Conservation (phyloP, 345 rosid genomes). For the Eucalyptus sp. region DNA sequence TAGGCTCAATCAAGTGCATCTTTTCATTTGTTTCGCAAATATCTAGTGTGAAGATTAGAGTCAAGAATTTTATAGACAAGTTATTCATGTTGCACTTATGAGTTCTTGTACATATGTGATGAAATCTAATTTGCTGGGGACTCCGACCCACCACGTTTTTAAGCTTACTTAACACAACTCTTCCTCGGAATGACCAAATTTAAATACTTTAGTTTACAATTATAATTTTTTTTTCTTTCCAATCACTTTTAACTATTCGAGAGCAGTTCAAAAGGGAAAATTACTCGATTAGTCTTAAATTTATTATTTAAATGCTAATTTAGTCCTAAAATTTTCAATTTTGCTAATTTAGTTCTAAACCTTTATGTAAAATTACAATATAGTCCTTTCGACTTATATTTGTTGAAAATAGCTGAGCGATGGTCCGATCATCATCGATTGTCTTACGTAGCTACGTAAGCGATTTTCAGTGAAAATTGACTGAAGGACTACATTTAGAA, state of each 20-base stretch:
- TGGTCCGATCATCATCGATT: neutral
- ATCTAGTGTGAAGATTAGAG: neutral
- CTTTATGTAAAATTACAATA: neutral
- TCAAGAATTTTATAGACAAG: neutral
- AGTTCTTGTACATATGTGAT: neutral
- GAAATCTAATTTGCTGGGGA: neutral
- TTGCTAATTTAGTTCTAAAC: neutral
- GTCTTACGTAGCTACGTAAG: too few relatives aligned
- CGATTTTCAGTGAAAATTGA: too few relatives aligned
- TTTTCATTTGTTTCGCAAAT: neutral
- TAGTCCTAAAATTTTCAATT: too few relatives aligned
- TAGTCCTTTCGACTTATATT: neutral
- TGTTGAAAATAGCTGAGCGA: fast-evolving
- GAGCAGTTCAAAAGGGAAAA: neutral
- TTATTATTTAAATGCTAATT: neutral
- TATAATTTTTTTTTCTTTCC: neutral
- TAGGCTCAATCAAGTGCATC: neutral
- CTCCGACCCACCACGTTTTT: neutral
- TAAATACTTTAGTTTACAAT: neutral
- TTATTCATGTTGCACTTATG: neutral
- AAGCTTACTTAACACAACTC: neutral
- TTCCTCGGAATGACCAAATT: neutral
- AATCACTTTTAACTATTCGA: neutral
- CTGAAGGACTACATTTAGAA: too few relatives aligned
- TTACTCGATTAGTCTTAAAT: neutral